Conservation (phyloP, 1,139 yeast species). For the Geotrichum europaeum region DNA sequence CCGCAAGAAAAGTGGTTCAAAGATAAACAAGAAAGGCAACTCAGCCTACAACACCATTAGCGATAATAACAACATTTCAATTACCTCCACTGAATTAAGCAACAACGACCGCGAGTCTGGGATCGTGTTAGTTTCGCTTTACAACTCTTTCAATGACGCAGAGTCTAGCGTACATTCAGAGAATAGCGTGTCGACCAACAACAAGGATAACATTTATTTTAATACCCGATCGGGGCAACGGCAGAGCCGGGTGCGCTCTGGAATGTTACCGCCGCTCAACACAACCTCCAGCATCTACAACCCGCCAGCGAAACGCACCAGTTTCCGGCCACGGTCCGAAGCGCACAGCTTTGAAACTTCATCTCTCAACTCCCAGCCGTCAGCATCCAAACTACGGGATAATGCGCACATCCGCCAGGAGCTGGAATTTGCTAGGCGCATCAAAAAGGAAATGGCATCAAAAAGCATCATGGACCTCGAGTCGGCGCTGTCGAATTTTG, state of each 20-base stretch:
- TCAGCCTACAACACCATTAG: background rate
- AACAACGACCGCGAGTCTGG: background rate
- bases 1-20: background rate
- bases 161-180: background rate
- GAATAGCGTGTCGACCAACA: background rate
- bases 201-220: background rate
- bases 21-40: background rate
- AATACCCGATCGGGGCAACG: constrained; percentile 1
- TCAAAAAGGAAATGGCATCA: background rate
- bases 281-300: background rate
- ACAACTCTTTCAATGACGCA: background rate
- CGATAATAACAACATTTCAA: background rate
- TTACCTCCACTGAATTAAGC: background rate
- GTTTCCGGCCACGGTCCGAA: background rate
- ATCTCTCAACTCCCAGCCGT: background rate
- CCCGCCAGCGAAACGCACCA: background rate
- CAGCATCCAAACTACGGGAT: background rate
- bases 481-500: background rate
- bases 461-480: background rate
- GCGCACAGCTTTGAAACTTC: background rate
- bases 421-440: background rate
- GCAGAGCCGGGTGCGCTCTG: constrained; percentile 1
- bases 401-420: background rate
- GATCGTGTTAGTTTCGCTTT: background rate
- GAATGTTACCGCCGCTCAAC: constrained; percentile 6